Evolutionary conservation across 2,329 filamentous ascomycete species (phyloP).

Genomic region (Didymella sp.): DNA sequence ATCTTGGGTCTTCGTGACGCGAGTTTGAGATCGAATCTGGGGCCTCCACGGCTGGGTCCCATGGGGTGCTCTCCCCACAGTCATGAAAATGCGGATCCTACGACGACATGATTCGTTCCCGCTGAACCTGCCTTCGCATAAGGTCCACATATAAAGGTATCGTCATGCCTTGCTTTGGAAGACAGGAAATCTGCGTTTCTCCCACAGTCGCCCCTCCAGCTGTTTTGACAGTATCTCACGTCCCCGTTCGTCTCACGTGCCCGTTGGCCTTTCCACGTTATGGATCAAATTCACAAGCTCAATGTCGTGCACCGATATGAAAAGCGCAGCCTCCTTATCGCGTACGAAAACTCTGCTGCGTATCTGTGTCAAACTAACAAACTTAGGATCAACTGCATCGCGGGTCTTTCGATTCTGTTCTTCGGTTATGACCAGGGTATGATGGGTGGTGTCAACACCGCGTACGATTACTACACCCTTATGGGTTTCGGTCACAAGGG

Average conservation of each 20-base stretch:
- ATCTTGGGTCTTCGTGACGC: not conserved
- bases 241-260: not conserved
- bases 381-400: constrained; percentile 38
- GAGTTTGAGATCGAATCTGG: not conserved
- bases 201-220: not conserved
- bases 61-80: constrained; percentile 13
- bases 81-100: constrained; percentile 1
- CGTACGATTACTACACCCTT: constrained; percentile 40
- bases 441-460: constrained; percentile 46
- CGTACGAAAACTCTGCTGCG: not conserved
- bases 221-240: not conserved
- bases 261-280: not conserved
- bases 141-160: constrained; percentile 11
- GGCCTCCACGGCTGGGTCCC: constrained; percentile 3
- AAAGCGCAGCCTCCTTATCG: constrained; percentile 39
- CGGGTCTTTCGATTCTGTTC: constrained; percentile 42
- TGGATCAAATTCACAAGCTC: constrained; percentile 38
- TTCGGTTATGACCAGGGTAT: constrained; percentile 41
- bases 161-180: not conserved
- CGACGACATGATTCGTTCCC: constrained; percentile 13
- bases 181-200: not conserved
- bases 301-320: constrained; percentile 36
- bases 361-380: not conserved
- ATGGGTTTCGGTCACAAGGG: constrained; percentile 43
- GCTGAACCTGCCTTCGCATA: constrained; percentile 1